Percentiles rank a stretch among this genome's conserved stretches.
Conservation (phyloP, 805 yeast species). For the Barnettozyma californica region DNA sequence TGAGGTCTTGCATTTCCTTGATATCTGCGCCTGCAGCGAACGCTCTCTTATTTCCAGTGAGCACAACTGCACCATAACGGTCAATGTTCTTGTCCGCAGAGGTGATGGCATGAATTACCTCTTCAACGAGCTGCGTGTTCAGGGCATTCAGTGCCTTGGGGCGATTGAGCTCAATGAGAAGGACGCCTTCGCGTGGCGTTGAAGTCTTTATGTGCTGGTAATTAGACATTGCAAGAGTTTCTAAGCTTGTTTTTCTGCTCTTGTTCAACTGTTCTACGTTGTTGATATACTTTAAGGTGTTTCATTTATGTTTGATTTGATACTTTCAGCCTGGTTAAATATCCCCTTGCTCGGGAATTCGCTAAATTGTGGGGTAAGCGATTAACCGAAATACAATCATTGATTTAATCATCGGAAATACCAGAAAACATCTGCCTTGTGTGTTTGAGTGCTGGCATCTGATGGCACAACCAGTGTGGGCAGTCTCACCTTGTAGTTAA, state of each 20-base stretch:
- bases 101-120: constrained; percentile 18
- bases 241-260: too few relatives aligned
- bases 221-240: constrained; percentile 12
- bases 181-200: constrained; percentile 21
- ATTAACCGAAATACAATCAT: too few relatives aligned
- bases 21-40: constrained; percentile 57
- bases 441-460: constrained; percentile 15
- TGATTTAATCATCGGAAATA: background rate
- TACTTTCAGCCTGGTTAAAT: too few relatives aligned
- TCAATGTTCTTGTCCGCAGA: constrained; percentile 24
- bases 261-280: too few relatives aligned
- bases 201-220: constrained; percentile 20
- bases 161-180: constrained; percentile 23
- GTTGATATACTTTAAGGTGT: too few relatives aligned
- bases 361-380: too few relatives aligned
- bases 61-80: constrained; percentile 40
- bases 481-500: constrained; percentile 59
- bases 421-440: constrained; percentile 24
- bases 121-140: constrained; percentile 14
- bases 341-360: too few relatives aligned
- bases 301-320: too few relatives aligned
- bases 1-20: constrained; percentile 40
- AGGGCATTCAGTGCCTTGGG: constrained; percentile 26
- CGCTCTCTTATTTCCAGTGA: constrained; percentile 42
- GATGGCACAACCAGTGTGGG: constrained; percentile 42